Percentiles rank a stretch among this genome's conserved stretches.
These are phyloP conservation scores for Geranium incanum DNA, from an alignment of 441 rosid genomes.

Conservation along the genomic window DNA sequence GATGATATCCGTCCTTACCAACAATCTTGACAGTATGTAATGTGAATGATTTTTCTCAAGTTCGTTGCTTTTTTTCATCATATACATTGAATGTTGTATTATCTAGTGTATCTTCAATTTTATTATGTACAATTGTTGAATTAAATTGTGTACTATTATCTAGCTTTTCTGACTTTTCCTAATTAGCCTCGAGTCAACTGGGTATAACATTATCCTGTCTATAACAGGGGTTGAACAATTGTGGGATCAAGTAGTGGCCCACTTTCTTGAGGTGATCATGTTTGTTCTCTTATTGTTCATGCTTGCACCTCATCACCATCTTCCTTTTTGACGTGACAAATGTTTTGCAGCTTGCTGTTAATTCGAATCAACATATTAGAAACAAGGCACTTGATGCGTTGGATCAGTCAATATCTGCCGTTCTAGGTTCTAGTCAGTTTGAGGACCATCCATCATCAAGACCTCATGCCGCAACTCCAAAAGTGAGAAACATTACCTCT, in stretches of 20 bases:
- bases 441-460: conserved; percentile 44
- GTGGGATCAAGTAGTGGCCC: conserved; percentile 92
- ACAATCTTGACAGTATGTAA: conserved; percentile 93
- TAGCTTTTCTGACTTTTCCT: neutral
- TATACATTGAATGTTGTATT: neutral
- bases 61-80: conserved; percentile 11
- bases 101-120: conserved; percentile 1
- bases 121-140: neutral
- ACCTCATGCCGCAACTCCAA: conserved; percentile 32
- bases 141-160: conserved; percentile 3
- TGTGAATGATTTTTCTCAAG: conserved; percentile 18
- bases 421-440: conserved; percentile 80
- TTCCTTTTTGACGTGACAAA: conserved; percentile 31
- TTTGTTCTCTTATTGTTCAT: conserved; percentile 19
- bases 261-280: conserved; percentile 74
- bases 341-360: conserved; percentile 78
- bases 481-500: conserved; percentile 45
- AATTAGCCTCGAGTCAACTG: too few relatives aligned
- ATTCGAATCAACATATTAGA: conserved; percentile 70
- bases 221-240: conserved; percentile 80
- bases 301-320: conserved; percentile 18
- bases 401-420: conserved; percentile 89
- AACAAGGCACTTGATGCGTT: conserved; percentile 90
- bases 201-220: conserved; percentile 1
- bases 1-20: conserved; percentile 88